Evolutionary conservation across 2,329 filamentous ascomycete genomes (phyloP), one percentile per base, ranked within the genome.

Genomic region (Arthrobotrys megalospora): DNA sequence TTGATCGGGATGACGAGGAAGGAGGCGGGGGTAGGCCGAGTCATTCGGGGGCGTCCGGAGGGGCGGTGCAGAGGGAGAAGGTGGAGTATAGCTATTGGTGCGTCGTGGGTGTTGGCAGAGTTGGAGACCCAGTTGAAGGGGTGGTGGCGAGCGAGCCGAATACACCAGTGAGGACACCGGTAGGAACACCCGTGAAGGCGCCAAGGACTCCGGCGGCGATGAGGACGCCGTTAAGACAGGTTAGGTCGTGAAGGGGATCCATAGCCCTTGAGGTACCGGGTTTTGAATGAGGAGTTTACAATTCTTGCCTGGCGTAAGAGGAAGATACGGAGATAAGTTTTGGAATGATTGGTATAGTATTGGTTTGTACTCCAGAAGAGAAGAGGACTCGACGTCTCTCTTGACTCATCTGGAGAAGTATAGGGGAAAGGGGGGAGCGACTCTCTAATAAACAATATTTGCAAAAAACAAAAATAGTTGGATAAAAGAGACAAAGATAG

Each of bases 71-170:
- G 83, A 91, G 88, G 84, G 92, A 95, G 85, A 95, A 91, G 86
- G 89, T 92, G 82, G 96, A 98, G 83, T 86, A 98, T 84, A 94
- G 94, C 69, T 98, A 97, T 85, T 99, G 96, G 96, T 94, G 93
- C 85, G 94, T 97, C 19, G 86, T 98, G 41, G 95, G 95, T 2
- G 89, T 96, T 73, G 96, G 96, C 8, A 90, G 90, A 82, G 96
- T 98, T 82, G 89, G 86, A 80, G 86, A 87, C 83, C 85, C 68
- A 34, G 76, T 79, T 2, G 70, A 76, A 12, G 67, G 66, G 0
- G 71, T 77, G 36, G 77, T 79, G 10, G 70, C 66, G 60, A 76
- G 77, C 38, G 70, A 76, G 53, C 77, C 77, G n/a, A 76, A 68
- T 71, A 79, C 76, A 19, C 76, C 76, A 3, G 76, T 75, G 5